These are phyloP conservation scores for Paracamarosporium sp. DNA, from an alignment of 2,329 filamentous ascomycete genomes.

Conservation along the genomic window DNA sequence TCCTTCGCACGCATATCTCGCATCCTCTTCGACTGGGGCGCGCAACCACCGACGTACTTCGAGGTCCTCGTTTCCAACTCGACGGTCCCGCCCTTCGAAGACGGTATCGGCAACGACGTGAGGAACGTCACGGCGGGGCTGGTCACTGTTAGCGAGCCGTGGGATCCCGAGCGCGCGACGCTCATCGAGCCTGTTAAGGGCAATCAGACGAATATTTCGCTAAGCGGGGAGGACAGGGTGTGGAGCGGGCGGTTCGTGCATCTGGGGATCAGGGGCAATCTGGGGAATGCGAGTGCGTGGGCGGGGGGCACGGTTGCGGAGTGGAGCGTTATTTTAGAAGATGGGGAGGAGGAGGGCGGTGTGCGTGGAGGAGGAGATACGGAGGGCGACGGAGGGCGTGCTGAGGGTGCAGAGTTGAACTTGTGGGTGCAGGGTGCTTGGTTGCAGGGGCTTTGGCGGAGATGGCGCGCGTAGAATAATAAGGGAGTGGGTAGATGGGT, in stretches of 20 bases:
- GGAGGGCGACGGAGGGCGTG: background rate
- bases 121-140: constrained; percentile 23
- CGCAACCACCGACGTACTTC: constrained; percentile 61
- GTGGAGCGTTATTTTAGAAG: constrained; percentile 50
- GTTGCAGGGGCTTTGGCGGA: background rate
- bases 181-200: constrained; percentile 50
- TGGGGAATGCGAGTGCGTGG: constrained; percentile 38
- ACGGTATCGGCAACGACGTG: constrained; percentile 18
- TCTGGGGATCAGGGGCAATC: constrained; percentile 58
- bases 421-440: background rate
- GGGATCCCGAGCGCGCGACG: constrained; percentile 41
- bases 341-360: constrained; percentile 4
- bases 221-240: constrained; percentile 38
- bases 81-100: constrained; percentile 35
- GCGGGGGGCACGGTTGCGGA: constrained; percentile 62
- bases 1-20: constrained; percentile 52
- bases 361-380: background rate
- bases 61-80: constrained; percentile 63
- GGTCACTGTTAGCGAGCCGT: constrained; percentile 52
- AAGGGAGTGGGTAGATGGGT: background rate
- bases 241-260: constrained; percentile 55
- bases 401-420: background rate
- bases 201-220: constrained; percentile 55
- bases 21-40: constrained; percentile 67
- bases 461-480: background rate